phyloP scores from a whole-genome alignment of 176 grass and related monocot genomes.

The sorghum (Sorghum bicolor) region DNA sequence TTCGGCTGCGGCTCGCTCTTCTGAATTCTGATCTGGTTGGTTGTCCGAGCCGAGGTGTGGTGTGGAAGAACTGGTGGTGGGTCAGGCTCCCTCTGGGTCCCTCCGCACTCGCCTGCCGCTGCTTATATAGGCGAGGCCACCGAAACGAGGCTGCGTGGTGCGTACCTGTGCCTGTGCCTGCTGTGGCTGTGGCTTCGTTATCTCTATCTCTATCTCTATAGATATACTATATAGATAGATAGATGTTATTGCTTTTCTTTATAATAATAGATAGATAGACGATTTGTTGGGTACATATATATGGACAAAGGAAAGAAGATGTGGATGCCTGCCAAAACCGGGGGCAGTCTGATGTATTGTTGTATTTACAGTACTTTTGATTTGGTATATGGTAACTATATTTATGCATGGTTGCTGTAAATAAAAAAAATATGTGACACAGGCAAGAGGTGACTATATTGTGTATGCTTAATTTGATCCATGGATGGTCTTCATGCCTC shows the following conservation, averaged over 20 bases:
- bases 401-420: background rate
- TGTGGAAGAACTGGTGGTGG: background rate
- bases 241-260: background rate
- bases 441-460: background rate
- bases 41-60: conserved; percentile 1
- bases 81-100: background rate
- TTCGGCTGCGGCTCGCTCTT: background rate
- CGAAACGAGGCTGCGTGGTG: background rate
- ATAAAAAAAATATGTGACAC: too few relatives aligned
- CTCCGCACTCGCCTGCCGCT: background rate
- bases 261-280: background rate
- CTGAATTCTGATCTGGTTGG: too few relatives aligned
- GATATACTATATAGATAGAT: background rate
- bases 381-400: background rate
- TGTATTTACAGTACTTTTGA: background rate
- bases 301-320: background rate
- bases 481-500: background rate
- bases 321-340: background rate
- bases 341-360: background rate
- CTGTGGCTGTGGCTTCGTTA: background rate
- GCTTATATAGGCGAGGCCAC: conserved; percentile 13
- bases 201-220: background rate
- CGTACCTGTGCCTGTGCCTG: background rate
- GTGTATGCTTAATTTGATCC: background rate
- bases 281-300: background rate